A percentile compares a stretch with the other conserved stretches of the same genome.
These are phyloP conservation scores for Elaeis guineensis DNA, from an alignment of 176 grass and related monocot genomes.

Conservation along the genomic window DNA sequence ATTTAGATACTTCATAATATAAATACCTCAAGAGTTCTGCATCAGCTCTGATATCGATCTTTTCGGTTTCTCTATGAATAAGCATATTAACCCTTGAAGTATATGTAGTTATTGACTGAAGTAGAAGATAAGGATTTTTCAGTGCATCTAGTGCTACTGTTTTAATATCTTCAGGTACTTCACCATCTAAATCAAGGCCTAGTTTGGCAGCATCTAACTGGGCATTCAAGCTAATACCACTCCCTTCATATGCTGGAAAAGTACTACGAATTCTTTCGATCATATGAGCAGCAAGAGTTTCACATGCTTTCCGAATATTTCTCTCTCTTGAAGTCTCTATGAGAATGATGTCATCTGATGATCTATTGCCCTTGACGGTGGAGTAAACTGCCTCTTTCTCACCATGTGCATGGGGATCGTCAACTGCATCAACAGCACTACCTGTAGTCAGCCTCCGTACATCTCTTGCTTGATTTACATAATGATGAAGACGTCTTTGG, in stretches of 20 bases:
- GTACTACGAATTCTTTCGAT: slow-evolving; percentile 63
- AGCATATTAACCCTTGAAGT: slow-evolving; percentile 57
- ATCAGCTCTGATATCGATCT: slow-evolving; percentile 88
- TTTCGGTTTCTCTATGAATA: slow-evolving; percentile 90
- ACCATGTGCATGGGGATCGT: slow-evolving; percentile 50
- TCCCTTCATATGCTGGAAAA: slow-evolving; percentile 91
- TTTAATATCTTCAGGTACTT: slow-evolving; percentile 79
- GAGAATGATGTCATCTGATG: slow-evolving; percentile 59
- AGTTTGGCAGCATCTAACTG: slow-evolving; percentile 77
- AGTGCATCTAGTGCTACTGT: slow-evolving; percentile 58
- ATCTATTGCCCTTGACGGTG: slow-evolving; percentile 53
- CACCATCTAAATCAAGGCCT: slow-evolving; percentile 80
- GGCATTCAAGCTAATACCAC: slow-evolving; percentile 71
- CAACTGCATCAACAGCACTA: slow-evolving; percentile 33
- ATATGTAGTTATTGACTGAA: slow-evolving; percentile 72
- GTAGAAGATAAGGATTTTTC: slow-evolving; percentile 70
- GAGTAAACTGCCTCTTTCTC: slow-evolving; percentile 71
- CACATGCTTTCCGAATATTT: slow-evolving; percentile 69
- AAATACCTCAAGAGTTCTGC: slow-evolving; percentile 90
- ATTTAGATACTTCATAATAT: slow-evolving; percentile 6
- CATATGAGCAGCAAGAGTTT: slow-evolving; percentile 70
- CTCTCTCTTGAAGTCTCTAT: slow-evolving; percentile 72
- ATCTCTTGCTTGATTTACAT: slow-evolving; percentile 90
- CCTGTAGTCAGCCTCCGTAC: slow-evolving; percentile 58
- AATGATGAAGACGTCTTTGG: slow-evolving; percentile 78